A percentile compares a stretch with the other conserved stretches of the same genome.
These are phyloP conservation scores for Talaromyces wortmannii DNA, from an alignment of 495 filamentous ascomycete species.

Conservation along the genomic window DNA sequence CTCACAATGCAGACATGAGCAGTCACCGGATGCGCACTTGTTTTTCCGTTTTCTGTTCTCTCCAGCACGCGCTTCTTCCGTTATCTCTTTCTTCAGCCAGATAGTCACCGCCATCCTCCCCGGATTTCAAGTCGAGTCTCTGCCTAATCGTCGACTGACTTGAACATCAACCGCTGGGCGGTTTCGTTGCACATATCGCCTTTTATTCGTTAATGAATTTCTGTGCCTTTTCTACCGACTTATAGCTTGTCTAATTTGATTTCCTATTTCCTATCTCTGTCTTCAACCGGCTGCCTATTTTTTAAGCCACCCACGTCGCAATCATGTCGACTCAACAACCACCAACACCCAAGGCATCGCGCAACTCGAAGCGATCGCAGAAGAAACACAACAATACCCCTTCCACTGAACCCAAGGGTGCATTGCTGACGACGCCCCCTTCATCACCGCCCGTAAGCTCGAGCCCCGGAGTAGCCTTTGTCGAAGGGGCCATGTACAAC, in stretches of 20 bases:
- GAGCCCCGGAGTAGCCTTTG: constrained; percentile 25
- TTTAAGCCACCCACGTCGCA: constrained; percentile 30
- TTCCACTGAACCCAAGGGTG: constrained; percentile 17
- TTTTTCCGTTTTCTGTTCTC: no score
- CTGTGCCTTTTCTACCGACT: constrained; percentile 1
- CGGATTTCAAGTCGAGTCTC: not conserved
- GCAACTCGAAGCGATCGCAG: constrained; percentile 27
- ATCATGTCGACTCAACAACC: constrained; percentile 35
- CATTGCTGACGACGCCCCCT: constrained; percentile 31
- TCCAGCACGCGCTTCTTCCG: not conserved
- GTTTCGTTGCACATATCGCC: constrained; percentile 3
- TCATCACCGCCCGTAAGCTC: constrained; percentile 34
- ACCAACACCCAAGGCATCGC: constrained; percentile 29
- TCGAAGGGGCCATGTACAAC: constrained; percentile 18
- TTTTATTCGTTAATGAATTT: constrained; percentile 8
- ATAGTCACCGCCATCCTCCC: not conserved
- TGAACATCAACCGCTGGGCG: constrained; percentile 3
- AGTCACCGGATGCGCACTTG: not conserved
- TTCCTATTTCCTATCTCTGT: constrained; percentile 9
- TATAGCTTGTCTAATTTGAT: constrained; percentile 7
- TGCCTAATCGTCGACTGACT: not conserved
- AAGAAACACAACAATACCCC: constrained; percentile 29
- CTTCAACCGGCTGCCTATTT: constrained; percentile 38
- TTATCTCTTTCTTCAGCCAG: not conserved
- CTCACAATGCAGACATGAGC: constrained; percentile 2